These are phyloP conservation scores for Heliamphora pulchella DNA, from an alignment of 179 eudicot genomes.

Conservation along the genomic window DNA sequence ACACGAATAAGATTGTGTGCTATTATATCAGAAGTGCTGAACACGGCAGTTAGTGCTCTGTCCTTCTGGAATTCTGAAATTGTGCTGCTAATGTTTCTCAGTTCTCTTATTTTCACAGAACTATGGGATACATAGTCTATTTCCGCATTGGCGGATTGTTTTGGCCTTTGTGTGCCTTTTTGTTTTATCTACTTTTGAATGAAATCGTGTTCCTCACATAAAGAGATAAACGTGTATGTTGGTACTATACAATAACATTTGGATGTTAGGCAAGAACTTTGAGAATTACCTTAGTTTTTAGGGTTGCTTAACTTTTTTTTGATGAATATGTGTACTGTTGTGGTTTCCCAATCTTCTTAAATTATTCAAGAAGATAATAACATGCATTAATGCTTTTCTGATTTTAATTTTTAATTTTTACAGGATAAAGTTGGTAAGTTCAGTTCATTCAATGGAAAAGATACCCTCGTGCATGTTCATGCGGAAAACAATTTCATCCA, in stretches of 20 bases:
- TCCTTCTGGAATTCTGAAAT: not conserved
- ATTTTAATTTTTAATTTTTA: constrained; percentile 18
- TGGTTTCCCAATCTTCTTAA: not conserved
- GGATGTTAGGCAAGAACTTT: constrained; percentile 9
- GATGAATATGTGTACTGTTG: not conserved
- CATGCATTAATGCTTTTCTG: constrained; percentile 9
- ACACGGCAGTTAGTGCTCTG: not conserved
- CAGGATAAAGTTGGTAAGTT: constrained; percentile 99
- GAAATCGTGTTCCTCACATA: not conserved
- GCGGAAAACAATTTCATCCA: constrained; percentile 23
- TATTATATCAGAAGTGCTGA: not conserved
- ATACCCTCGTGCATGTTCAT: constrained; percentile 20
- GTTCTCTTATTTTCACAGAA: not conserved
- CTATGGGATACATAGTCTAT: not conserved
- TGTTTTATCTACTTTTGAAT: not conserved
- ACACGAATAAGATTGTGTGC: not conserved
- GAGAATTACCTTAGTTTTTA: not conserved
- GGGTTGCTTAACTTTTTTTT: not conserved
- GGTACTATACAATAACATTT: not conserved
- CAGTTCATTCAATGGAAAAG: constrained; percentile 14
- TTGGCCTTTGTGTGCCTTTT: not conserved
- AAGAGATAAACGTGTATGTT: not conserved
- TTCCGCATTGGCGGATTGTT: not conserved
- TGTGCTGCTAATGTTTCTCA: not conserved
- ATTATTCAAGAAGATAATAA: not conserved